Evolutionary conservation across 768 basidiomycete species (phyloP), one percentile per base, ranked within the genome.

Genomic region (Leccinum variicolor): DNA sequence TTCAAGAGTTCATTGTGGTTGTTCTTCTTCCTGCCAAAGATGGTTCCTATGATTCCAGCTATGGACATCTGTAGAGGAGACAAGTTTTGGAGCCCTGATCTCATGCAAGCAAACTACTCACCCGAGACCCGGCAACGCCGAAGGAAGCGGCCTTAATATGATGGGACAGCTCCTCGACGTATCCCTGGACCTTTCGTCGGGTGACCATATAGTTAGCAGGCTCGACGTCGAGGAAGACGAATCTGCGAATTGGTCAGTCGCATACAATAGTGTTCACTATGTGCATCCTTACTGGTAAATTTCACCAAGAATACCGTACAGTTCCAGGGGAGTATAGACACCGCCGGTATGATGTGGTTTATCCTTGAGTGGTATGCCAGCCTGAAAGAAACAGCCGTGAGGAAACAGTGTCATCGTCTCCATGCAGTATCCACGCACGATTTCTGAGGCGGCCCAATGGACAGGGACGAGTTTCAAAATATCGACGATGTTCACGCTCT

Each of bases 151-250:
- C 60, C 66, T 82, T 86, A 74, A 93, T 90, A 54, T 81, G 76
- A 1, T 69, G 67, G 19, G 83, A 70, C 25, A 93, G 73, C 33
- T 80, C 75, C 25, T 80, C 74, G 10, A 90, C 72, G 50, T 89
- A 75, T 3, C 67, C 73, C 54, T 79, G 78, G 6, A 82, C 82
- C 56, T 77, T 81, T 47, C 76, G 72, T 61, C 81, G 77, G 23
- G 84, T 65, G 21, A 80, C 76, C 80, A 86, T 81, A 28, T 84
- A 71, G 62, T 84, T 82, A 1, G 81, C 76, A 2, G 81, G 66
- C 52, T 89, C 87, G 21, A 84, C 75, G 52, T 91, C 84, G 33
- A 92, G 79, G 83, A 92, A 93, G 57, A 93, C 74, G 68, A 81
- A 91, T 43, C 90, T 92, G 61, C 4, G 2, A 21, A 26, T 19